These are phyloP conservation scores for Phaeolepiota aurea DNA, from an alignment of 768 basidiomycete species.

Conservation along the genomic window DNA sequence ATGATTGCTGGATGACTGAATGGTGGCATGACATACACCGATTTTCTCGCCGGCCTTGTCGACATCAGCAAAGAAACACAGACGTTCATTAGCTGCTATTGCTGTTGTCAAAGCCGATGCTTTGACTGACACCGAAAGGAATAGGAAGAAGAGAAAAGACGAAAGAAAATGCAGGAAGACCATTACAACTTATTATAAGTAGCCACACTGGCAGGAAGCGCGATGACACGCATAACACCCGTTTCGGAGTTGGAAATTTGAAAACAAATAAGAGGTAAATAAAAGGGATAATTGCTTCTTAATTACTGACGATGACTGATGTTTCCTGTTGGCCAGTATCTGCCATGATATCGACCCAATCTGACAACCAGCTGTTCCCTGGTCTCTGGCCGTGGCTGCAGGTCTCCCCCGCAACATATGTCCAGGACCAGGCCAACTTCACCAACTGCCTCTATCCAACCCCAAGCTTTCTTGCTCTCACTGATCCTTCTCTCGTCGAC, in stretches of 20 bases:
- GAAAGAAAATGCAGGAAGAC: constrained; percentile 19
- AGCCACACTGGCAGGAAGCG: neutral
- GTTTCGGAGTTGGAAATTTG: neutral
- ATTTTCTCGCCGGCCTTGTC: constrained; percentile 94
- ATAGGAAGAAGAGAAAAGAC: constrained; percentile 26
- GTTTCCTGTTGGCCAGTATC: no score
- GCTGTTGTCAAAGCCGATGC: constrained; percentile 75
- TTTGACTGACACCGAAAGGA: constrained; percentile 20
- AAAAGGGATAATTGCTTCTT: no score
- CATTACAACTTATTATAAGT: neutral
- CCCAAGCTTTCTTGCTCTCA: no score
- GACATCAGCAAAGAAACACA: constrained; percentile 94
- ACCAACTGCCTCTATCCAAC: no score
- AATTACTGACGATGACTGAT: no score
- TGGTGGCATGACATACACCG: constrained; percentile 43
- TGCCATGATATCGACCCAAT: no score
- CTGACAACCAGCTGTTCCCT: no score
- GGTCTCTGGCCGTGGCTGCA: no score
- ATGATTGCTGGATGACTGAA: constrained; percentile 5
- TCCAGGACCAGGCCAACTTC: no score
- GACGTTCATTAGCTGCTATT: constrained; percentile 68
- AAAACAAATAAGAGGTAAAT: neutral
- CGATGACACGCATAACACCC: neutral
- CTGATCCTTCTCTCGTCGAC: no score
- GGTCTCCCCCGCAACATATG: no score